phyloP scores from a whole-genome alignment of 441 rosid species.

The Mallotus repandus region DNA sequence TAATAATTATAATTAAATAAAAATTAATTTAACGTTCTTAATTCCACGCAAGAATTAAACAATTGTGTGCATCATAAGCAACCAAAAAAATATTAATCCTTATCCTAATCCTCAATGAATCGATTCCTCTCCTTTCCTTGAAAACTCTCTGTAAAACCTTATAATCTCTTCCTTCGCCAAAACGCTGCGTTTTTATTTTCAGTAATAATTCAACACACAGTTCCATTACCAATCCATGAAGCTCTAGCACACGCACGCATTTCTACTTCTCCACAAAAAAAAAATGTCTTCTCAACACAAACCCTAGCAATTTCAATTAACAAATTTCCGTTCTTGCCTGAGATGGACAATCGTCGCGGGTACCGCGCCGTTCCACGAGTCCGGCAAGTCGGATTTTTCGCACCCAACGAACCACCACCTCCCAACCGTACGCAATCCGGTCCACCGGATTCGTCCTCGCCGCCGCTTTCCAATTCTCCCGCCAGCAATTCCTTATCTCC shows the following conservation, averaged over 20 bases:
- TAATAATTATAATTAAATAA: too few relatives aligned
- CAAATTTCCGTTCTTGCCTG: slow-evolving; percentile 5
- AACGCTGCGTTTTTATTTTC: slow-evolving; percentile 4
- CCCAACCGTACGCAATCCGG: slow-evolving; percentile 39
- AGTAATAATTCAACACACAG: not conserved
- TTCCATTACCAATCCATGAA: not conserved
- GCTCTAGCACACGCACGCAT: not conserved
- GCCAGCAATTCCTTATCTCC: slow-evolving; percentile 64
- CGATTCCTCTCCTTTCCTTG: too few relatives aligned
- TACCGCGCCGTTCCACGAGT: slow-evolving; percentile 75
- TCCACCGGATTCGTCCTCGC: slow-evolving; percentile 39
- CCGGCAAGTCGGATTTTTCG: slow-evolving; percentile 85
- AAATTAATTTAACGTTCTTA: too few relatives aligned
- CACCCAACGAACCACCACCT: slow-evolving; percentile 47
- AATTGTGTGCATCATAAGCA: too few relatives aligned
- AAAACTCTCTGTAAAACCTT: not conserved
- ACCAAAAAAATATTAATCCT: too few relatives aligned
- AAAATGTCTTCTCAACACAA: not conserved
- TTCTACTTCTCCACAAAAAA: not conserved
- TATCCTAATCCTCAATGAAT: too few relatives aligned
- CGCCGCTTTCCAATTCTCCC: slow-evolving; percentile 63
- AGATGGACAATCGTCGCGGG: slow-evolving; percentile 74
- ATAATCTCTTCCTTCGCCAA: not conserved
- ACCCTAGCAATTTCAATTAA: too few relatives aligned
- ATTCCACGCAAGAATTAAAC: too few relatives aligned